phyloP scores from a whole-genome alignment of 768 basidiomycete genomes.

The Macrolepiota albuminosa region DNA sequence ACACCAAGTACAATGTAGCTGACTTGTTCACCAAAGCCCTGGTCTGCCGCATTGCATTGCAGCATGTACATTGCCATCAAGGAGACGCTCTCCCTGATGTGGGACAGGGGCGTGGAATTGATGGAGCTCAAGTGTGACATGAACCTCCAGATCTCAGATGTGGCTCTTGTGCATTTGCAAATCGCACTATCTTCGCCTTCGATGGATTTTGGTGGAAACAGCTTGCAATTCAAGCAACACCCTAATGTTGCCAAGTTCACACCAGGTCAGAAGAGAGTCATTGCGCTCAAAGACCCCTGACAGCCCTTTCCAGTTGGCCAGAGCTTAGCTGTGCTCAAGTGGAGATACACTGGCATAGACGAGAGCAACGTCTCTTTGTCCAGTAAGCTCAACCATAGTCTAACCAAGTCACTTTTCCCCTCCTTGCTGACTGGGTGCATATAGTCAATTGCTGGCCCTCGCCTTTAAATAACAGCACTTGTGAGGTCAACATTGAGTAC shows the following conservation, averaged over 20 bases:
- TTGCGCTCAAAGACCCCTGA: slow-evolving; percentile 81
- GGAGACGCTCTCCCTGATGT: slow-evolving; percentile 77
- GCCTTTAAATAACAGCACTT: slow-evolving; percentile 85
- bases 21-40: too few species aligned
- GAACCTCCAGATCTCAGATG: slow-evolving; percentile 82
- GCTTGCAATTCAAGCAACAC: slow-evolving; percentile 94
- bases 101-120: slow-evolving; percentile 86
- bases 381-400: slow-evolving; percentile 47
- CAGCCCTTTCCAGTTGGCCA: slow-evolving; percentile 86
- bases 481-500: slow-evolving; percentile 95
- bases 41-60: slow-evolving; percentile 1
- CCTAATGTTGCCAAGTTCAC: slow-evolving; percentile 89
- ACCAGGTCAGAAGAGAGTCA: slow-evolving; percentile 53
- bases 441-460: slow-evolving; percentile 97
- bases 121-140: slow-evolving; percentile 95
- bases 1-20: too few species aligned
- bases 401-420: not conserved
- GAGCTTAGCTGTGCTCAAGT: slow-evolving; percentile 83
- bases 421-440: not conserved
- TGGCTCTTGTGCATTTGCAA: slow-evolving; percentile 65
- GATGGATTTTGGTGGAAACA: slow-evolving; percentile 54
- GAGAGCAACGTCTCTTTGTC: slow-evolving; percentile 89
- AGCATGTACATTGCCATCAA: slow-evolving; percentile 87
- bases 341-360: slow-evolving; percentile 88
- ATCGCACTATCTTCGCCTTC: slow-evolving; percentile 57